These are phyloP conservation scores for Mycosphaerelloides madeirae DNA, from an alignment of 2,329 filamentous ascomycete genomes.

Conservation along the genomic window DNA sequence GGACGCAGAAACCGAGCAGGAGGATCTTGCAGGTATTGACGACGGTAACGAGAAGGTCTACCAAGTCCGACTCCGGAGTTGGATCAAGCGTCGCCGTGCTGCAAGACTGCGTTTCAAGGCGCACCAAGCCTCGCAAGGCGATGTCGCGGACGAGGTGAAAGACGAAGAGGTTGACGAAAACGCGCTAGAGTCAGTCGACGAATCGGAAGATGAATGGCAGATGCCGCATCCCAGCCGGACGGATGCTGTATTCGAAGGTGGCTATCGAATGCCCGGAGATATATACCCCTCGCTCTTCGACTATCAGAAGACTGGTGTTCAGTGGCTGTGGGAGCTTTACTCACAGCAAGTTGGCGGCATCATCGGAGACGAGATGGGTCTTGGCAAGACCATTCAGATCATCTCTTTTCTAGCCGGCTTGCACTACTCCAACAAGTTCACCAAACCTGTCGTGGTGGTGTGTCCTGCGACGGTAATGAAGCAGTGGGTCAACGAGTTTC, in stretches of 20 bases:
- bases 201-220: conserved; percentile 63
- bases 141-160: conserved; percentile 12
- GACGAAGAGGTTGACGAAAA: conserved; percentile 32
- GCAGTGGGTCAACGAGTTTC: conserved; percentile 98
- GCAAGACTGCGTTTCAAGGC: conserved; percentile 46
- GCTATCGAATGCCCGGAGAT: conserved; percentile 79
- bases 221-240: conserved; percentile 78
- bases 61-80: conserved; percentile 66
- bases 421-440: conserved; percentile 83
- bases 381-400: conserved; percentile 87
- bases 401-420: conserved; percentile 83
- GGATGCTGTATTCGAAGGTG: conserved; percentile 70
- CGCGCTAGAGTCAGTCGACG: conserved; percentile 28
- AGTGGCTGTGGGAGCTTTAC: conserved; percentile 93
- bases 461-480: conserved; percentile 91
- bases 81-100: conserved; percentile 61
- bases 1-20: conserved; percentile 32
- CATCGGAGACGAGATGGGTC: conserved; percentile 94
- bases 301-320: conserved; percentile 94
- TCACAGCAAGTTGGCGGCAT: conserved; percentile 88
- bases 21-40: conserved; percentile 65
- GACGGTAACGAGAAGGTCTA: conserved; percentile 86
- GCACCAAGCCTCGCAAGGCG: conserved; percentile 14
- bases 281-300: conserved; percentile 90
- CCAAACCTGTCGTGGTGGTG: conserved; percentile 82